Conservation (phyloP, 306 rosid genomes). For the Crotalaria pallida region DNA sequence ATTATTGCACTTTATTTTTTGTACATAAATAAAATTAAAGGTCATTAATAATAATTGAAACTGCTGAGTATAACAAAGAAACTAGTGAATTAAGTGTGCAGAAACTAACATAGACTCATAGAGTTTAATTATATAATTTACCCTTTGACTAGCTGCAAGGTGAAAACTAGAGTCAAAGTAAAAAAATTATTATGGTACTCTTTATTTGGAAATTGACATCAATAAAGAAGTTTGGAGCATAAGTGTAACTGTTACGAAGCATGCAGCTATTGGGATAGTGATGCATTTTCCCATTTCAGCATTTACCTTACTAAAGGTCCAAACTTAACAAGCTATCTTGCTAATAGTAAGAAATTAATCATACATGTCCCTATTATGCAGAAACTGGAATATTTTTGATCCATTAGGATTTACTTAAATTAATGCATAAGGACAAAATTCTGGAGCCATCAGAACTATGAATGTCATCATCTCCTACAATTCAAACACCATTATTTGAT, state of each 20-base stretch:
- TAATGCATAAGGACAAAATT: slow-evolving; percentile 27
- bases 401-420: slow-evolving; percentile 4
- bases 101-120: background rate
- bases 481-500: slow-evolving; percentile 17
- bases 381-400: slow-evolving; percentile 8
- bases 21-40: background rate
- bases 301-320: background rate
- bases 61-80: background rate
- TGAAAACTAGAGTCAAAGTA: slow-evolving; percentile 14
- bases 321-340: slow-evolving; percentile 19
- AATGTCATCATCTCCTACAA: slow-evolving; percentile 21
- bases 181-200: slow-evolving; percentile 10
- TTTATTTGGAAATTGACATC: background rate
- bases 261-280: slow-evolving; percentile 10
- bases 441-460: background rate
- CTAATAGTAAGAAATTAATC: slow-evolving; percentile 6
- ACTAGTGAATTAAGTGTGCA: background rate
- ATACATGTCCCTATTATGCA: slow-evolving; percentile 18
- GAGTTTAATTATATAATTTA: background rate
- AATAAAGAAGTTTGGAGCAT: slow-evolving; percentile 11
- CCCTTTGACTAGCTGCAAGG: background rate
- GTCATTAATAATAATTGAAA: background rate
- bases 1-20: background rate
- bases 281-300: slow-evolving; percentile 23
- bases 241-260: slow-evolving; percentile 18